These are phyloP conservation scores for Hydnomerulius pinastri DNA, from an alignment of 768 basidiomycete species.

Conservation along the genomic window DNA sequence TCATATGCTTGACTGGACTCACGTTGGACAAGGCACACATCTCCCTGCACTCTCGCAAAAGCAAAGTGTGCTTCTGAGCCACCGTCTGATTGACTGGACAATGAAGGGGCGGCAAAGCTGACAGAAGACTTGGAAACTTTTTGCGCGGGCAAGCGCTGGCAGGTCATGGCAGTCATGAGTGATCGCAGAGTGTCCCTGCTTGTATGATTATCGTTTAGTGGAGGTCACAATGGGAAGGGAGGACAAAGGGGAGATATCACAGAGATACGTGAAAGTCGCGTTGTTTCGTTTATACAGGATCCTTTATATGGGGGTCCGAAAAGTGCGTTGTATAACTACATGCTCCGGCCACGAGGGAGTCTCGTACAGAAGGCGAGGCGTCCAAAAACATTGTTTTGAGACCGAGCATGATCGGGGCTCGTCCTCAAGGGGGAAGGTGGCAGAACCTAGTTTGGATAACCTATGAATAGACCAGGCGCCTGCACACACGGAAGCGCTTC, in stretches of 20 bases:
- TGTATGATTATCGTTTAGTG: background rate
- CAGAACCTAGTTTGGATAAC: no score
- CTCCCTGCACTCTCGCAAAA: conserved; percentile 28
- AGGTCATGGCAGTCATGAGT: background rate
- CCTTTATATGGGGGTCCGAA: conserved; percentile 6
- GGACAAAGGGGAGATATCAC: background rate
- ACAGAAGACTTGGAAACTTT: conserved; percentile 4
- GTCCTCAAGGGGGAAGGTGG: background rate
- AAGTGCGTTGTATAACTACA: conserved; percentile 1
- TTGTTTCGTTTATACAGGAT: background rate
- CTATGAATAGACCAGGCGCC: background rate
- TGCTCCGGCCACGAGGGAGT: conserved; percentile 10
- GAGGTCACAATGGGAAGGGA: background rate
- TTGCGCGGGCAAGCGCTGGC: background rate
- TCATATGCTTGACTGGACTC: conserved; percentile 4
- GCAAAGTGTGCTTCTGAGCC: conserved; percentile 37
- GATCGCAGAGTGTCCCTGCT: background rate
- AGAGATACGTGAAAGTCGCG: background rate
- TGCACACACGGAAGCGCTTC: no score
- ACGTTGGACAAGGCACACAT: conserved; percentile 34
- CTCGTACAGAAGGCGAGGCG: conserved; percentile 1
- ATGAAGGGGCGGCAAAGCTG: conserved; percentile 23
- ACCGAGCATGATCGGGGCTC: background rate
- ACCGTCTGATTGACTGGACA: conserved; percentile 14
- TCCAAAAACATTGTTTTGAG: no score